A percentile compares a stretch with the other conserved stretches of the same genome.
Evolutionary conservation across 345 rosid species (phyloP).

Genomic region (Hevea brasiliensis): DNA sequence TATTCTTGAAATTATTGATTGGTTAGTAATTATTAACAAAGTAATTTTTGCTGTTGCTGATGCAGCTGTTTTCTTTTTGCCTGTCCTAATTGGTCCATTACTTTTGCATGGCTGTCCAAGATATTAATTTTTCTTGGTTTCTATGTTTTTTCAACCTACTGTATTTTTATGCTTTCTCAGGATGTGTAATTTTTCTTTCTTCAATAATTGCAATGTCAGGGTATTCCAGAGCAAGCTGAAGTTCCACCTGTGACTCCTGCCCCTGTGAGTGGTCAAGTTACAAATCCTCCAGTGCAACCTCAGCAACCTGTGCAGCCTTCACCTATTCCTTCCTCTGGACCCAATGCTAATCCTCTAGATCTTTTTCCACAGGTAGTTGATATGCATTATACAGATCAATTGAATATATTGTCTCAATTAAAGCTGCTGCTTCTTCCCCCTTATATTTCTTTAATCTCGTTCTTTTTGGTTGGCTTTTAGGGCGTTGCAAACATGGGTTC

Average conservation of each 20-base stretch:
- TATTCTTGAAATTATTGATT: not conserved
- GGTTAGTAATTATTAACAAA: too few relatives aligned
- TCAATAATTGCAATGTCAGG: constrained; percentile 37
- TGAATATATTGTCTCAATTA: not conserved
- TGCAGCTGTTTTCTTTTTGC: not conserved
- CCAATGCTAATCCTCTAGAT: constrained; percentile 86
- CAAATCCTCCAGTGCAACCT: constrained; percentile 46
- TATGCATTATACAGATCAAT: not conserved
- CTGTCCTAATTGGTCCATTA: not conserved
- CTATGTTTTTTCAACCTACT: not conserved
- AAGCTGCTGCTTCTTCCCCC: not conserved
- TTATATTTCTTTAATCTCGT: not conserved
- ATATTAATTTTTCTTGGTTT: not conserved
- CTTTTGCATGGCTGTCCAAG: not conserved
- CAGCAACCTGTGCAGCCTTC: constrained; percentile 55
- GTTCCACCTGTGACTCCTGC: constrained; percentile 45
- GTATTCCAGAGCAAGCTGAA: constrained; percentile 80
- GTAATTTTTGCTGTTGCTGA: not conserved
- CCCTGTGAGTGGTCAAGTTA: constrained; percentile 49
- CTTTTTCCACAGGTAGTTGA: constrained; percentile 84
- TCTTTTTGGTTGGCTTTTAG: constrained; percentile 26
- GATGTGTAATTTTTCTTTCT: not conserved
- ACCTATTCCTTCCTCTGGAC: constrained; percentile 56
- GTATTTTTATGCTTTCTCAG: not conserved
- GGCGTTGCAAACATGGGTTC: constrained; percentile 85